Evolutionary conservation across 1,284 basidiomycete species (phyloP), one percentile per base, ranked within the genome.

Genomic region (Malassezia pachydermatis): DNA sequence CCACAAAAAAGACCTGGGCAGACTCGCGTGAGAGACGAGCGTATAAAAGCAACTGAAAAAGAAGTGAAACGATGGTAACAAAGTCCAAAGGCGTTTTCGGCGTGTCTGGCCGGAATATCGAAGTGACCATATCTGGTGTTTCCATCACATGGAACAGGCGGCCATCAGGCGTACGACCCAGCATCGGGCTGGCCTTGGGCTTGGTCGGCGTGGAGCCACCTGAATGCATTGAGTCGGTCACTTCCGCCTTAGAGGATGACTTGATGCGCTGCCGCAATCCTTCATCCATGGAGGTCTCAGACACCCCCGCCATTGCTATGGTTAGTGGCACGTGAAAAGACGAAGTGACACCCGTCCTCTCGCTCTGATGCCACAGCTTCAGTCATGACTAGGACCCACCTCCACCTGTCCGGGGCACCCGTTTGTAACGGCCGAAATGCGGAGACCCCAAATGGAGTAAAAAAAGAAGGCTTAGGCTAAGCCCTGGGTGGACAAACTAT

Each of bases 81-180:
- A 92, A 72, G 73, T 96, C 92, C 44, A 98, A 76, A 58, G 90
- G 84, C 28, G 88, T 90, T 72, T 95, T 95, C 3, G 84, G 84
- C 63, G 86, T 82, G 4, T 80, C 77, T 2, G 90, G 94, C 67
- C 89, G 80, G 68, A 94, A 86, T 20, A 98, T 78, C 6, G 84
- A 84, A 4, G 88, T 88, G 51, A 98, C 73, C 51, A 96, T 88
- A 71, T 94, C 88, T 70, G 94, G 87, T 0, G 94, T 98, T 34
- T 87, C 47, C 10, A 36, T 11, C 2, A 44, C 41, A 38, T 24
- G 40, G 23, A 49, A 49, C 9, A 49, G 28, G 4, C 34, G 32
- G 4, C 47, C 47, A 25, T 33, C 41, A 3, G 29, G 47, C 19
- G 47, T 49, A 9, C 47, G 32, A 9, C 47, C 47, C 19, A 49